Evolutionary conservation across 768 basidiomycete genomes (phyloP).

Genomic region (Xerocomellus chrysenteron): DNA sequence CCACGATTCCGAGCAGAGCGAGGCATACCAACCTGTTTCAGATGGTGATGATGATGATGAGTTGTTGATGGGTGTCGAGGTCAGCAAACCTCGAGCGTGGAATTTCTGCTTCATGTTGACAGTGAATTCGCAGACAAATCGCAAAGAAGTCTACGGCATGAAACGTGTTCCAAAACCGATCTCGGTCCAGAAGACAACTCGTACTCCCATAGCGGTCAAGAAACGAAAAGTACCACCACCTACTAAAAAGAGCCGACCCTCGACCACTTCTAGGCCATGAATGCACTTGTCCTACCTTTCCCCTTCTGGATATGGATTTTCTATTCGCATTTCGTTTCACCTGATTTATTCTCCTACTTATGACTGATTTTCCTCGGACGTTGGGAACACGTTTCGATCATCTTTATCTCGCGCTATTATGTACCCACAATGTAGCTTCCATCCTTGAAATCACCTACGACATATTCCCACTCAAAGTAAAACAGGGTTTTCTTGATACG

Average conservation of each 20-base stretch:
- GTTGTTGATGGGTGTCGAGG: slow-evolving; percentile 60
- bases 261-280: slow-evolving; percentile 11
- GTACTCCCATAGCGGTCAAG: slow-evolving; percentile 10
- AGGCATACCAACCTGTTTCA: slow-evolving; percentile 19
- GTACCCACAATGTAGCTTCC: slow-evolving; percentile 8
- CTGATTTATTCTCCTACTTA: slow-evolving; percentile 16
- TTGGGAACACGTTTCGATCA: slow-evolving; percentile 10
- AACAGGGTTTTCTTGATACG: neutral
- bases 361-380: neutral
- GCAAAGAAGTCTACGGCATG: slow-evolving; percentile 35
- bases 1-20: slow-evolving; percentile 11
- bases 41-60: slow-evolving; percentile 69
- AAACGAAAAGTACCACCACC: slow-evolving; percentile 19
- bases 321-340: neutral
- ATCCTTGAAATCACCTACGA: neutral
- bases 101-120: neutral
- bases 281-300: neutral
- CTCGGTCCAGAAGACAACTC: slow-evolving; percentile 3
- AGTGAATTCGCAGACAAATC: slow-evolving; percentile 37
- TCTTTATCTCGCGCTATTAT: neutral
- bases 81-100: slow-evolving; percentile 25
- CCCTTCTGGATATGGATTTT: neutral
- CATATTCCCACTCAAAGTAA: neutral
- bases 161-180: slow-evolving; percentile 23
- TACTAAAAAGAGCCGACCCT: slow-evolving; percentile 14